Conservation (phyloP, 352 stramenopile species). For the Thraustotheca clavata region DNA sequence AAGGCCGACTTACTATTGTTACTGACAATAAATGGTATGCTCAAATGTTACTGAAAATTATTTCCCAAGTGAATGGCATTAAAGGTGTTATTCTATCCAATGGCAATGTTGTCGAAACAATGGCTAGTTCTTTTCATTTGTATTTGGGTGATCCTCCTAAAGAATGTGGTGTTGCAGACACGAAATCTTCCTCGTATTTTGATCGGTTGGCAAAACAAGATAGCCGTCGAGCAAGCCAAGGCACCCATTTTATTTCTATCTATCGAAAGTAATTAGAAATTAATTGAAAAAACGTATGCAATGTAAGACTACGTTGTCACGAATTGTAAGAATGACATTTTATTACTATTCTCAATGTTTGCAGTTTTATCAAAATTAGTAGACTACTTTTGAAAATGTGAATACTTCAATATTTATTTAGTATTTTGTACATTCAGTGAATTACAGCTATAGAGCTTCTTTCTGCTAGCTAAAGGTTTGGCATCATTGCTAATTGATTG, state of each 20-base stretch:
- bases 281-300: too few species aligned
- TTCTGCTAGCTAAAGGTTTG: too few species aligned
- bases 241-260: conserved; percentile 15
- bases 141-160: conserved; percentile 16
- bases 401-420: too few species aligned
- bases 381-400: too few species aligned
- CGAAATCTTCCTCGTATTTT: conserved; percentile 22
- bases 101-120: not conserved
- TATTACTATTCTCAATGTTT: too few species aligned
- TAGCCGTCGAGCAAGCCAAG: conserved; percentile 8
- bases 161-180: conserved; percentile 9
- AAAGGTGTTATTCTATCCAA: conserved; percentile 1
- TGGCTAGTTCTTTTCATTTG: not conserved
- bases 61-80: not conserved
- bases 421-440: too few species aligned
- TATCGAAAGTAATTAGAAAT: not conserved
- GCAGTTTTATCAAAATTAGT: too few species aligned
- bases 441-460: too few species aligned
- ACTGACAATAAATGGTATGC: conserved; percentile 27
- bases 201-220: conserved; percentile 23
- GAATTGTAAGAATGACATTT: too few species aligned
- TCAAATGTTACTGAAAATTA: conserved; percentile 14
- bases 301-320: too few species aligned
- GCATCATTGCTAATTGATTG: too few species aligned
- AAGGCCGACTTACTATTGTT: conserved; percentile 20